These are phyloP conservation scores for Leishmania major DNA, from an alignment of 208 protist genomes.

Conservation along the genomic window DNA sequence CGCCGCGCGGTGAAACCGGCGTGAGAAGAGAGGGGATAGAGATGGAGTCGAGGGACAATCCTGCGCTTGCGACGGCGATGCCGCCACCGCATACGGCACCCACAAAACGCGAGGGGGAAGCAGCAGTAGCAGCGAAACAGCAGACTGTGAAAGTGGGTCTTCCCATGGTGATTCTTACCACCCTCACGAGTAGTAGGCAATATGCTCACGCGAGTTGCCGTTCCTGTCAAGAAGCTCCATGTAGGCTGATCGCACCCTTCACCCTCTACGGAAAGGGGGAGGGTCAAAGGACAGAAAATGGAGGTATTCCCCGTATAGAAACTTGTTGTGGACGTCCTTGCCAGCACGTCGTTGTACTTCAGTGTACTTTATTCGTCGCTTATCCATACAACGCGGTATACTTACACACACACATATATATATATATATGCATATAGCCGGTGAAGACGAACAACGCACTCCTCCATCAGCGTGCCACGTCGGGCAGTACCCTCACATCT, in stretches of 20 bases:
- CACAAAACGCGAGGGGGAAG: not conserved
- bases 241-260: not conserved
- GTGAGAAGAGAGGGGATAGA: not conserved
- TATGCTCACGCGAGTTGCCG: not conserved
- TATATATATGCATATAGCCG: not conserved
- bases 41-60: not conserved
- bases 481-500: not conserved
- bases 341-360: too few species aligned
- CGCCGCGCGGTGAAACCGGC: not conserved
- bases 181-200: not conserved
- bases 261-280: too few species aligned
- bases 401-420: not conserved
- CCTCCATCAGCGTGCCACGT: not conserved
- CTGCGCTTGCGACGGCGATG: not conserved
- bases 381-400: not conserved
- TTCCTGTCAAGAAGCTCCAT: not conserved
- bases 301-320: not conserved
- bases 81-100: not conserved
- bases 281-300: not conserved
- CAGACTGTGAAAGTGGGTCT: not conserved
- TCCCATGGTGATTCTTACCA: not conserved
- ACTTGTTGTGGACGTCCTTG: not conserved
- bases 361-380: not conserved
- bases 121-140: not conserved
- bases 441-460: not conserved